phyloP scores from a whole-genome alignment of 2,329 filamentous ascomycete species.

The Colletotrichum melonis region DNA sequence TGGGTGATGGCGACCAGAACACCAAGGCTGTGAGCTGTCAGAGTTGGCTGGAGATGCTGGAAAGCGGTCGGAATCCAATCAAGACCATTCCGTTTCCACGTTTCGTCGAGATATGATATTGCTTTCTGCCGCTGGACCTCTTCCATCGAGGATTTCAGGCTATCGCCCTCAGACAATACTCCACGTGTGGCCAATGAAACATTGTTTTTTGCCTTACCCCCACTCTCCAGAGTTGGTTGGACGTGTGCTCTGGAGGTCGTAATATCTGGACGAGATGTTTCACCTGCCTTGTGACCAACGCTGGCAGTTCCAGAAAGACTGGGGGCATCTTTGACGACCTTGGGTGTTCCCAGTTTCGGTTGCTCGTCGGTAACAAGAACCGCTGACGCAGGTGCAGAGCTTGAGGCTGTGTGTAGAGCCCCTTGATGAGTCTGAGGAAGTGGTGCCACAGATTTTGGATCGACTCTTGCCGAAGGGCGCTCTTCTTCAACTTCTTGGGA shows the following conservation, averaged over 20 bases:
- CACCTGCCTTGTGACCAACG: neutral
- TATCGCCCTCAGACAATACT: neutral
- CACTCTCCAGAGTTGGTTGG: neutral
- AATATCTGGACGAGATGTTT: neutral
- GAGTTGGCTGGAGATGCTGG: neutral
- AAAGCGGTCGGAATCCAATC: slow-evolving; percentile 28
- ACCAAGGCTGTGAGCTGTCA: slow-evolving; percentile 18
- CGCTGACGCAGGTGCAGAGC: neutral
- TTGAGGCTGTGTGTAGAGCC: neutral
- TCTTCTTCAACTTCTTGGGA: neutral
- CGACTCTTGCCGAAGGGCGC: neutral
- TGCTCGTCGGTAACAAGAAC: neutral
- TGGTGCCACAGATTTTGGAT: neutral
- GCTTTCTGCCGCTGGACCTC: neutral
- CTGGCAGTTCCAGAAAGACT: neutral
- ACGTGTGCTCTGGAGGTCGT: neutral
- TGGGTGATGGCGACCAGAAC: slow-evolving; percentile 6
- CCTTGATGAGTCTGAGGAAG: neutral
- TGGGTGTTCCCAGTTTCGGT: neutral
- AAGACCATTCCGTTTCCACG: slow-evolving; percentile 1
- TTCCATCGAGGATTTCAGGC: neutral
- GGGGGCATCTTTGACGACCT: neutral
- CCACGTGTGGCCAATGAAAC: neutral
- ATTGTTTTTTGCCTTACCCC: neutral
- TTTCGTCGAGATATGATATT: slow-evolving; percentile 2